Percentiles rank a stretch among this genome's conserved stretches.
phyloP scores from a whole-genome alignment of 164 flowering plant genomes.

The Aristolochia californica region DNA sequence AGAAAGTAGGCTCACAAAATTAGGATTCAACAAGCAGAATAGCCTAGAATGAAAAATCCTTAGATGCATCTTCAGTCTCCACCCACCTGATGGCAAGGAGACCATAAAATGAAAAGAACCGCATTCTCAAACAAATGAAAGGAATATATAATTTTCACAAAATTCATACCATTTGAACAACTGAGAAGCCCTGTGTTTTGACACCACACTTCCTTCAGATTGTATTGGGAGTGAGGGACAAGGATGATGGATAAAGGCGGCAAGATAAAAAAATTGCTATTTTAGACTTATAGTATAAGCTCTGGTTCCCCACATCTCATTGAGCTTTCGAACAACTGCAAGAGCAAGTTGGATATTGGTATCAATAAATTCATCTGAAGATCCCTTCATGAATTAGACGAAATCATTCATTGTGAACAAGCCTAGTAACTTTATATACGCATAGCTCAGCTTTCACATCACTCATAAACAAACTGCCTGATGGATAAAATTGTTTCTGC shows the following conservation, averaged over 20 bases:
- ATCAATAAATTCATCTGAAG: conserved; percentile 94
- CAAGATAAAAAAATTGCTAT: too few relatives aligned
- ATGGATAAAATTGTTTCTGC: too few relatives aligned
- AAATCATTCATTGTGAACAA: conserved; percentile 14
- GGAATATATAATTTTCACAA: background rate
- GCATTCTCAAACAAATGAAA: background rate
- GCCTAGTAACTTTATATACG: too few relatives aligned
- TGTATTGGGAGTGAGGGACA: background rate
- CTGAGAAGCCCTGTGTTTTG: conserved; percentile 45
- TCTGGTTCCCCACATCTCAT: conserved; percentile 50
- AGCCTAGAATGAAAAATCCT: background rate
- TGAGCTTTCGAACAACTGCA: conserved; percentile 63
- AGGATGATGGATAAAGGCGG: too few relatives aligned
- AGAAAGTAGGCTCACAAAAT: background rate
- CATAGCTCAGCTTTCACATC: too few relatives aligned
- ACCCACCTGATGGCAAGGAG: too few relatives aligned
- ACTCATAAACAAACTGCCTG: too few relatives aligned
- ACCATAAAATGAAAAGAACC: background rate
- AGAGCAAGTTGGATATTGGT: conserved; percentile 90
- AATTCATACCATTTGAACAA: conserved; percentile 53
- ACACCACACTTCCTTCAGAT: background rate
- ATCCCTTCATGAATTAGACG: conserved; percentile 67
- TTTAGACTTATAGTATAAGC: conserved; percentile 63
- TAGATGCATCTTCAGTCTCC: too few relatives aligned
- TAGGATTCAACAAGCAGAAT: too few relatives aligned